These are phyloP conservation scores for Diplocarpon rosae DNA, from an alignment of 2,329 filamentous ascomycete species.

Conservation along the genomic window DNA sequence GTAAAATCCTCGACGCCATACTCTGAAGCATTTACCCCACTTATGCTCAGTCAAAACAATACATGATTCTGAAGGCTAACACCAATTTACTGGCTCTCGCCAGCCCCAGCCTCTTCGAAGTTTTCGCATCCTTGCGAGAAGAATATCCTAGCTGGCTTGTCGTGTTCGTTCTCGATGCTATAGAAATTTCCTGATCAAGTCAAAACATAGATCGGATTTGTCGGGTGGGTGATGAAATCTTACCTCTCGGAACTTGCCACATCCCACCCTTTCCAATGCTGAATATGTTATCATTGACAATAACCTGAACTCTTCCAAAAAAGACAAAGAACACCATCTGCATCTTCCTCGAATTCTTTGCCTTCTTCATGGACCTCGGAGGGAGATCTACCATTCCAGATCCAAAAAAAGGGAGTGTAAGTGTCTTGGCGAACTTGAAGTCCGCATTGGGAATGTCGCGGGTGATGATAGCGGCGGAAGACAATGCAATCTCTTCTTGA, in stretches of 20 bases:
- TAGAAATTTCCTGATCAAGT: constrained; percentile 73
- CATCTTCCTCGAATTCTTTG: constrained; percentile 91
- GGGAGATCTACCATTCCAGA: constrained; percentile 84
- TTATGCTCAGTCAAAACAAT: too few species aligned
- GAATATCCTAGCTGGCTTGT: constrained; percentile 67
- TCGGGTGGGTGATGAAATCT: constrained; percentile 26
- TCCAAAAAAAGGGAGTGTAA: constrained; percentile 76
- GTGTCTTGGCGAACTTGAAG: constrained; percentile 83
- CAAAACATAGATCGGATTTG: constrained; percentile 4
- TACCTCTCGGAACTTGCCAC: constrained; percentile 92
- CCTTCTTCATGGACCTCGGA: constrained; percentile 69
- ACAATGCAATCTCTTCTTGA: constrained; percentile 42
- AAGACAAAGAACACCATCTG: constrained; percentile 95
- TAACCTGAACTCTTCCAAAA: constrained; percentile 70
- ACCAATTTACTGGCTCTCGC: constrained; percentile 5
- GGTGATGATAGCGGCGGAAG: constrained; percentile 40
- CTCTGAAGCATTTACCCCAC: neutral
- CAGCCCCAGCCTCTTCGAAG: constrained; percentile 6
- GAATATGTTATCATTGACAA: constrained; percentile 65
- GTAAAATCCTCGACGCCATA: neutral
- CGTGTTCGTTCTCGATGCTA: constrained; percentile 72
- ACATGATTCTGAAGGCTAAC: too few species aligned
- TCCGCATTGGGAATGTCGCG: constrained; percentile 51
- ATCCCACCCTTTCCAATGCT: constrained; percentile 78
- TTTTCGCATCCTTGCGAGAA: constrained; percentile 78